Evolutionary conservation across 148 eudicot species (phyloP), one percentile per base, ranked within the genome.

Genomic region (Rhododendron griersonianum): DNA sequence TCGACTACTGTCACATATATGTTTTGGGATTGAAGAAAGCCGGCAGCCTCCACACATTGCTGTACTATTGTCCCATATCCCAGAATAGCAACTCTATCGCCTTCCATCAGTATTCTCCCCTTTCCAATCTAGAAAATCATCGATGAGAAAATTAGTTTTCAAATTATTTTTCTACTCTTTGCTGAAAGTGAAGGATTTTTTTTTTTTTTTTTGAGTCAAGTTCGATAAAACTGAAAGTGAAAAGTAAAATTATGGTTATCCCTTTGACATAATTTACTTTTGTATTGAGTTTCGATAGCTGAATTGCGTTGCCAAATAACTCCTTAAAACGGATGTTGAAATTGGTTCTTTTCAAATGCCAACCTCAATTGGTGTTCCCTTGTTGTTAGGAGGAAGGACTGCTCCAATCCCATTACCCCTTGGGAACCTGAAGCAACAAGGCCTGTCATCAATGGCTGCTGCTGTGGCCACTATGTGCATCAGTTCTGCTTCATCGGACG

Each of bases 391-490:
- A 37, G 92, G 90, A 39, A 90, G 85, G 53, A 59, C 3, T 2
- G 83, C 86, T 3, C 92, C 92, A 33, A 88, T 53, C 45, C 92
- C 92, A 84, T 90, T 88, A 16, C 92, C 92, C 85, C 92, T 90
- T 0, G 92, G 92, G 83, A 78, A 90, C 76, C 92, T 78, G 35
- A 90, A 85, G 83, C 90, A 90, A 30, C 92, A 88, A 9, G 92
- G 90, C 48, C 92, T 81, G 50, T 90, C 92, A 55, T 90, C 92
- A 7, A 90, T 88, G 15, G 79, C 81, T 30, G 89, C 92, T 63
- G 92, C 92, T 8, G 92, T 90, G 55, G 92, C 90, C 11, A 90
- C 86, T 85, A 90, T 88, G 81, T 90, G 85, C 86, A 90, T 86
- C 13, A 90, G 92, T 50, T 90, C 90, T 45, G 79, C 67, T 76